These are phyloP conservation scores for Piromyces finnis DNA, from an alignment of 192 early-diverging fungal genomes.

Conservation along the genomic window DNA sequence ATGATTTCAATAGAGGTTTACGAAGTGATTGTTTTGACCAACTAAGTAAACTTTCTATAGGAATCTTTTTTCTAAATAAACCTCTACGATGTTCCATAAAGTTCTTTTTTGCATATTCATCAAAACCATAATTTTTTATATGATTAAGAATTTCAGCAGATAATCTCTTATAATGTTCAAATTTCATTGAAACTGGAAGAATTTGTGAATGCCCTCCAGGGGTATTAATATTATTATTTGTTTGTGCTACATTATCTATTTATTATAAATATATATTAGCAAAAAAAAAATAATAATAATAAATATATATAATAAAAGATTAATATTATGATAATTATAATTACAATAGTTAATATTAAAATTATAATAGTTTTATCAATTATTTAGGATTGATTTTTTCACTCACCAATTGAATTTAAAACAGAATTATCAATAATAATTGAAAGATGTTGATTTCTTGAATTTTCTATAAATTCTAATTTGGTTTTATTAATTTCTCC, in stretches of 20 bases:
- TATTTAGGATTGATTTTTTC: too few species aligned
- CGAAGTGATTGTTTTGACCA: constrained; percentile 12
- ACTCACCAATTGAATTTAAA: not conserved
- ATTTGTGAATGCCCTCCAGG: not conserved
- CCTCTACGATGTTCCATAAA: constrained; percentile 79
- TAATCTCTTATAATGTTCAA: not conserved
- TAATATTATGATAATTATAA: too few species aligned
- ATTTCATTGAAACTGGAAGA: not conserved
- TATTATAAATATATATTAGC: too few species aligned
- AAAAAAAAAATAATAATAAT: too few species aligned
- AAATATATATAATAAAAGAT: too few species aligned
- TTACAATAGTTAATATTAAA: too few species aligned
- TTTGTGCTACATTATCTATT: not conserved
- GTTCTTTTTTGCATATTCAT: constrained; percentile 78
- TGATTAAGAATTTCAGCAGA: constrained; percentile 22
- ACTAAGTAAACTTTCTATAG: constrained; percentile 71
- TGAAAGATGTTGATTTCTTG: not conserved
- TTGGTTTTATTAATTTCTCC: not conserved
- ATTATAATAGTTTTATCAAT: too few species aligned
- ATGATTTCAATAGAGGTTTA: constrained; percentile 45
- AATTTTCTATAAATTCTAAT: not conserved
- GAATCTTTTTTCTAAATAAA: constrained; percentile 53
- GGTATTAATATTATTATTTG: not conserved
- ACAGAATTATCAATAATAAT: not conserved
- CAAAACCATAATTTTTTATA: constrained; percentile 57